A percentile compares a stretch with the other conserved stretches of the same genome.
Conservation (phyloP, 2,329 filamentous ascomycete genomes). For the Huntiella omanensis region DNA sequence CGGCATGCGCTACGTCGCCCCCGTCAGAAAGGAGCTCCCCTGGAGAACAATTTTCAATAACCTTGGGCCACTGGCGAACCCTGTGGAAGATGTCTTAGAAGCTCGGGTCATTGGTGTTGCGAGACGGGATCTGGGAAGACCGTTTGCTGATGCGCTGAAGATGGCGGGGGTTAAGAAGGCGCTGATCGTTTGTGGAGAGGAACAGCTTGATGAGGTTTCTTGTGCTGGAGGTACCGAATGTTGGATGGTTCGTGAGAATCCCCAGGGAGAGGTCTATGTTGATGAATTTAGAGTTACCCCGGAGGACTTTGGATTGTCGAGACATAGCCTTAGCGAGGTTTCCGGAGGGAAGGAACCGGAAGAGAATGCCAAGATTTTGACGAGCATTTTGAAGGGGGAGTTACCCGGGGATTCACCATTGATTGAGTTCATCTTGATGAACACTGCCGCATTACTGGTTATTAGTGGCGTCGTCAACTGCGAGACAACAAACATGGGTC, state of each 20-base stretch:
- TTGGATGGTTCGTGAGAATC: constrained; percentile 49
- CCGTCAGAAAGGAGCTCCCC: constrained; percentile 70
- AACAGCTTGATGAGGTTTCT: constrained; percentile 88
- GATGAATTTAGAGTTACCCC: constrained; percentile 65
- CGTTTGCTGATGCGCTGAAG: constrained; percentile 71
- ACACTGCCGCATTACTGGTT: constrained; percentile 76
- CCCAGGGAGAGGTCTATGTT: constrained; percentile 30
- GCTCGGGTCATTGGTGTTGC: constrained; percentile 88
- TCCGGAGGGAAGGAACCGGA: constrained; percentile 69
- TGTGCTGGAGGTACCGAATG: constrained; percentile 78
- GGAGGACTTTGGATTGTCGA: constrained; percentile 66
- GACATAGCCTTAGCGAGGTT: constrained; percentile 58
- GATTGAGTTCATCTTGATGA: constrained; percentile 83
- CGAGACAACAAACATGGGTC: constrained; percentile 60
- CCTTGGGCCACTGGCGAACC: constrained; percentile 80
- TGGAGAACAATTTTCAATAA: constrained; percentile 97
- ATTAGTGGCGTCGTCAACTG: constrained; percentile 73
- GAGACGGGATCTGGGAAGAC: constrained; percentile 64
- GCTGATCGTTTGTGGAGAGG: constrained; percentile 78
- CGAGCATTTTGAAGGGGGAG: constrained; percentile 55
- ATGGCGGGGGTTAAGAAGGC: constrained; percentile 65
- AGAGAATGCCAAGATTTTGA: constrained; percentile 74
- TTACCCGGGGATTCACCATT: constrained; percentile 63
- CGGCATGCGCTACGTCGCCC: constrained; percentile 76
- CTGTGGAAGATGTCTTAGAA: constrained; percentile 67